These are phyloP conservation scores for Aspergillus flavus DNA, from an alignment of 2,329 filamentous ascomycete species.

Conservation along the genomic window DNA sequence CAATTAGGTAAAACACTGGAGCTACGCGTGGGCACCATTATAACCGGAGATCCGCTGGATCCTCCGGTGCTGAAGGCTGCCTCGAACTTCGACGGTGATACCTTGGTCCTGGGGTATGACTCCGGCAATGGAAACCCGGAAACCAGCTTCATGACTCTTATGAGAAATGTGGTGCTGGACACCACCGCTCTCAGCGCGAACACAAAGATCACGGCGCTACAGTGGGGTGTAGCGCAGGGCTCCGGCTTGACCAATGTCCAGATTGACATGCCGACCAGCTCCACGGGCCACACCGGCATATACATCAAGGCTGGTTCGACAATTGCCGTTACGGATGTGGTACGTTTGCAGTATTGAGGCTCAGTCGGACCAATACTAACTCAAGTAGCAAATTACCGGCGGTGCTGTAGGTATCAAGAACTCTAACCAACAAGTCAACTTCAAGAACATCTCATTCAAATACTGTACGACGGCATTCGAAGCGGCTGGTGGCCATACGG, in stretches of 20 bases:
- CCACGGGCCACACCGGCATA: constrained; percentile 33
- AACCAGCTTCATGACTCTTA: constrained; percentile 34
- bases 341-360: constrained; percentile 9
- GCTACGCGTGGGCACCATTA: constrained; percentile 33
- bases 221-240: constrained; percentile 40
- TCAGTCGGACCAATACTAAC: not conserved
- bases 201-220: constrained; percentile 29
- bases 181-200: constrained; percentile 25
- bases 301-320: constrained; percentile 28
- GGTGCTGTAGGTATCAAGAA: constrained; percentile 33
- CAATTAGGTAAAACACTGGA: constrained; percentile 27
- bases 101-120: constrained; percentile 33
- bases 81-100: constrained; percentile 27
- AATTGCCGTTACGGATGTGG: constrained; percentile 31
- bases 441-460: constrained; percentile 58
- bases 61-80: constrained; percentile 32
- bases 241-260: constrained; percentile 35
- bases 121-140: constrained; percentile 25
- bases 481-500: constrained; percentile 37
- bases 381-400: constrained; percentile 26
- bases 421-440: constrained; percentile 36
- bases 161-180: constrained; percentile 38
- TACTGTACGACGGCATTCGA: constrained; percentile 59
- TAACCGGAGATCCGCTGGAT: constrained; percentile 35
- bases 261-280: constrained; percentile 35